These are phyloP conservation scores for Cordyceps farinosa DNA, from an alignment of 2,329 filamentous ascomycete genomes.

Conservation along the genomic window DNA sequence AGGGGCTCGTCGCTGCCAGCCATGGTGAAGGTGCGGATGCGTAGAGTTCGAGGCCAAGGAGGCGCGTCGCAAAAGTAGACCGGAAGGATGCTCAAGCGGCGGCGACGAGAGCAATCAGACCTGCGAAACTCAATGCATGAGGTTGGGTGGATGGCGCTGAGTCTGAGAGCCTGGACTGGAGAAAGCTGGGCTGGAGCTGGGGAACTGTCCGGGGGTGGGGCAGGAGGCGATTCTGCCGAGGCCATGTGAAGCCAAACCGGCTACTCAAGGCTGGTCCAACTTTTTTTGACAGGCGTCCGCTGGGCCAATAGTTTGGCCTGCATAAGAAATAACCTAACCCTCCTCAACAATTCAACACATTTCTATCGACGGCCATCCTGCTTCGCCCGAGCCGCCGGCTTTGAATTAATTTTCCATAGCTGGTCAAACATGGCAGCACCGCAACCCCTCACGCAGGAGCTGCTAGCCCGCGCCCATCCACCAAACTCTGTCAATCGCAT, in stretches of 20 bases:
- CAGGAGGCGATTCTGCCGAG: conserved; percentile 13
- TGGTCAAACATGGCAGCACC: conserved; percentile 17
- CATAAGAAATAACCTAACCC: not conserved
- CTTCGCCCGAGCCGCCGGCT: not conserved
- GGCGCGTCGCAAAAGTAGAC: not conserved
- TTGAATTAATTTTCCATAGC: not conserved
- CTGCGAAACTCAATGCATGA: not conserved
- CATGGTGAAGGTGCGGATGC: conserved; percentile 25
- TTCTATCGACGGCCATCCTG: not conserved
- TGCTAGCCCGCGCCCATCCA: conserved; percentile 76
- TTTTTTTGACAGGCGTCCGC: not conserved
- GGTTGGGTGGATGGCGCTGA: not conserved
- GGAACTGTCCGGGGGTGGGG: conserved; percentile 16
- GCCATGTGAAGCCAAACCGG: conserved; percentile 16
- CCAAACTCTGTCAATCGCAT: conserved; percentile 67
- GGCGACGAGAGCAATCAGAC: not conserved
- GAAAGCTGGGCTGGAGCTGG: conserved; percentile 1
- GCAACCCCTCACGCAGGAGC: conserved; percentile 51
- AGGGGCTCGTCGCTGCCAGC: conserved; percentile 28
- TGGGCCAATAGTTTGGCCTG: not conserved
- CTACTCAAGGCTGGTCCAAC: not conserved
- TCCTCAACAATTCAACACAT: conserved; percentile 15
- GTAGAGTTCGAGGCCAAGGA: not conserved
- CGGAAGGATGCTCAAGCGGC: not conserved
- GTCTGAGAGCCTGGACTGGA: not conserved